Evolutionary conservation across 192 early-diverging fungal species (phyloP).

Genomic region (Rhizoclosmatium globosum): DNA sequence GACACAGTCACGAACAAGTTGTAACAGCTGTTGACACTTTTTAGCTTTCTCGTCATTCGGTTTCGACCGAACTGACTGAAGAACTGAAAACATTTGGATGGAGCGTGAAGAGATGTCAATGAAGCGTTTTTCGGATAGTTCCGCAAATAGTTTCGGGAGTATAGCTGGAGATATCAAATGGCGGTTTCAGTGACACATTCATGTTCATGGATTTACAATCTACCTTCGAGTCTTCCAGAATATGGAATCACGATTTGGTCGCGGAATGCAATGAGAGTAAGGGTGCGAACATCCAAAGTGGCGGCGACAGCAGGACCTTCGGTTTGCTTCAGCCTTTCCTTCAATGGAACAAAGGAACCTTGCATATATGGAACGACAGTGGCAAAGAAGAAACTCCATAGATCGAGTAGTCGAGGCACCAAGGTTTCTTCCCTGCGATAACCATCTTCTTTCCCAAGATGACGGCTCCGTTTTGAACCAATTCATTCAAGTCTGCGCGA

Average conservation of each 20-base stretch:
- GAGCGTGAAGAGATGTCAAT: conserved; percentile 7
- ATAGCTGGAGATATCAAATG: background rate
- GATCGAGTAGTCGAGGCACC: conserved; percentile 71
- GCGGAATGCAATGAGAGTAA: conserved; percentile 71
- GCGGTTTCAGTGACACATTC: background rate
- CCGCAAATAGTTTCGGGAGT: conserved; percentile 15
- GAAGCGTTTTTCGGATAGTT: conserved; percentile 15
- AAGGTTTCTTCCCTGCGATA: conserved; percentile 72
- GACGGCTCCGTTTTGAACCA: conserved; percentile 69
- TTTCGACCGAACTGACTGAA: conserved; percentile 23
- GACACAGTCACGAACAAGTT: conserved; percentile 20
- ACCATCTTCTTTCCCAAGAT: conserved; percentile 73
- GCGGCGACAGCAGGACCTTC: conserved; percentile 53
- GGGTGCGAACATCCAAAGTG: conserved; percentile 60
- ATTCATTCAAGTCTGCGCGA: conserved; percentile 64
- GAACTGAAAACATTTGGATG: conserved; percentile 31
- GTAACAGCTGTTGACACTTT: conserved; percentile 23
- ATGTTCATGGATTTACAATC: background rate
- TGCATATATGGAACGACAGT: conserved; percentile 87
- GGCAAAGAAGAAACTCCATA: conserved; percentile 84
- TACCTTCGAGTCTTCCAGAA: conserved; percentile 69
- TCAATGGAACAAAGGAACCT: conserved; percentile 82
- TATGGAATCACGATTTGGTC: conserved; percentile 73
- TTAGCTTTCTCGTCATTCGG: conserved; percentile 12
- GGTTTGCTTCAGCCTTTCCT: background rate